Evolutionary conservation across 106 monocot genomes (phyloP).

Genomic region (Allium cepa): DNA sequence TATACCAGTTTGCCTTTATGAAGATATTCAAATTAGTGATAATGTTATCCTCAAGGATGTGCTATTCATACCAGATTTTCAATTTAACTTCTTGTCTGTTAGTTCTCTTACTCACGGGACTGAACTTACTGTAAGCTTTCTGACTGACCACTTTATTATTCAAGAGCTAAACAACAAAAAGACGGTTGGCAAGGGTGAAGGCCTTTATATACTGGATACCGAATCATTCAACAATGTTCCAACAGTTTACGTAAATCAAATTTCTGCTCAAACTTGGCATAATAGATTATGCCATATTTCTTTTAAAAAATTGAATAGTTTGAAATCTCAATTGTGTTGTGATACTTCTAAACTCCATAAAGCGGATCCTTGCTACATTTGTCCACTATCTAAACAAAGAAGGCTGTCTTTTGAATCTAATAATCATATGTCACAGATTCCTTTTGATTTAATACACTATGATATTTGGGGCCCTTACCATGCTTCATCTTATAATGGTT

Average conservation of each 20-base stretch:
- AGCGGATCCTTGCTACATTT: not conserved
- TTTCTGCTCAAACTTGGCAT: not conserved
- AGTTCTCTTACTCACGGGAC: not conserved
- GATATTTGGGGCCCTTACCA: not conserved
- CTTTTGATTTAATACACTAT: not conserved
- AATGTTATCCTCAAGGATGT: not conserved
- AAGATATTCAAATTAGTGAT: no score
- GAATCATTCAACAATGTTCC: no score
- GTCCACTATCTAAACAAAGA: constrained; percentile 1
- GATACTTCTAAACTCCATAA: not conserved
- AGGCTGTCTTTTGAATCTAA: not conserved
- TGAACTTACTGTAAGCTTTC: not conserved
- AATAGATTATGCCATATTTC: not conserved
- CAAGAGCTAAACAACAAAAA: not conserved
- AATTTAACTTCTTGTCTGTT: not conserved
- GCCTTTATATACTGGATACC: not conserved
- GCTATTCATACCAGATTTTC: not conserved
- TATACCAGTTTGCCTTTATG: no score
- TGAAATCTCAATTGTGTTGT: not conserved
- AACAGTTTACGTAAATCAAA: no score
- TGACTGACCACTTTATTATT: not conserved
- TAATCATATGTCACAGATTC: not conserved
- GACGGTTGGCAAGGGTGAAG: not conserved
- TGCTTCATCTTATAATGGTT: not conserved
- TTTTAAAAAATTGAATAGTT: no score